These are phyloP conservation scores for Neonectria neomacrospora DNA, from an alignment of 2,329 filamentous ascomycete genomes.

Conservation along the genomic window DNA sequence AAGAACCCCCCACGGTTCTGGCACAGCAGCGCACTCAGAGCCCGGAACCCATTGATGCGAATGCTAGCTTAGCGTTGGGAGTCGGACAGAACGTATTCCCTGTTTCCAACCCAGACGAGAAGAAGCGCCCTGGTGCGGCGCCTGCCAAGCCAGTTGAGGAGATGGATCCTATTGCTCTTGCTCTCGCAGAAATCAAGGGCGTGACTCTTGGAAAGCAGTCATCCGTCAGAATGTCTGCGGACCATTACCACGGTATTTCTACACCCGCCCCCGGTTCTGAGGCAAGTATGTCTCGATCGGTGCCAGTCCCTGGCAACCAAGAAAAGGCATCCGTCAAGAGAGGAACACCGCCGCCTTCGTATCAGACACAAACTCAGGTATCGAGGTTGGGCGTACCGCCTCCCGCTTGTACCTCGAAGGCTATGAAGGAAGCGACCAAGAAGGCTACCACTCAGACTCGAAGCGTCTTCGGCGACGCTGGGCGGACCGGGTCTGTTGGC, in stretches of 20 bases:
- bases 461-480: constrained; percentile 73
- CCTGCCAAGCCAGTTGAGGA: constrained; percentile 65
- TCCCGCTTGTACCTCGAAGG: constrained; percentile 89
- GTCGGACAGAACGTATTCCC: constrained; percentile 97
- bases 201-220: constrained; percentile 81
- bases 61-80: constrained; percentile 92
- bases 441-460: constrained; percentile 87
- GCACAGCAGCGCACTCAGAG: constrained; percentile 65
- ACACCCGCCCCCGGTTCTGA: constrained; percentile 75
- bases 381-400: constrained; percentile 88
- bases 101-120: constrained; percentile 81
- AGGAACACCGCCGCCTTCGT: constrained; percentile 87
- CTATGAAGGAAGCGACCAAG: constrained; percentile 95
- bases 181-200: constrained; percentile 91
- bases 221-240: constrained; percentile 87
- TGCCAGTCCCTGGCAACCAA: constrained; percentile 67
- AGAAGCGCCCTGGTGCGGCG: constrained; percentile 46
- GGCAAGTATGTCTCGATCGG: constrained; percentile 55
- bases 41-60: constrained; percentile 88
- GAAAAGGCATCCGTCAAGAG: constrained; percentile 67
- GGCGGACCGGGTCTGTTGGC: constrained; percentile 45
- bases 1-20: constrained; percentile 49
- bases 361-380: constrained; percentile 73
- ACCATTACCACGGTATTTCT: constrained; percentile 91
- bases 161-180: constrained; percentile 88